phyloP scores from a whole-genome alignment of 139 green algal genomes.

The Gonium pectorale region DNA sequence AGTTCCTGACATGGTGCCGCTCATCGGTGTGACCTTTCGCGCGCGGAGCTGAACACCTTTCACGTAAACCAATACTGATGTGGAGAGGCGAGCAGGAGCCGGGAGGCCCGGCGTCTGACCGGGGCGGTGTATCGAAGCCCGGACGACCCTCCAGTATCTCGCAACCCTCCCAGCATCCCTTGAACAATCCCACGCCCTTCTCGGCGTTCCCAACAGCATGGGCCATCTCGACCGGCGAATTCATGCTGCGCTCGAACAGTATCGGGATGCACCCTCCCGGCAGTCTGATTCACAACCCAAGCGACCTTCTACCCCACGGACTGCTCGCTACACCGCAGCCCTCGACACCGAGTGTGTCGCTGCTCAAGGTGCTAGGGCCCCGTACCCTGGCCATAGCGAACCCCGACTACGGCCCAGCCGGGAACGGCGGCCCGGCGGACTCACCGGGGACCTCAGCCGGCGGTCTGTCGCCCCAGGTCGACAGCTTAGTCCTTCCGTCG shows the following conservation, averaged over 20 bases:
- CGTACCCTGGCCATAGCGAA: neutral
- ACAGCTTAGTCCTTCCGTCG: slow-evolving; percentile 23
- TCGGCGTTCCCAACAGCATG: slow-evolving; percentile 7
- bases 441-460: neutral
- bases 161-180: slow-evolving; percentile 14
- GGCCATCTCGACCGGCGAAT: neutral
- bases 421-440: neutral
- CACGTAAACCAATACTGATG: too few relatives aligned
- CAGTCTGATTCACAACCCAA: neutral
- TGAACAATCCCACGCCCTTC: neutral
- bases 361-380: slow-evolving; percentile 14
- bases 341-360: neutral
- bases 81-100: too few relatives aligned
- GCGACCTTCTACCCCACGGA: slow-evolving; percentile 28
- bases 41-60: too few relatives aligned
- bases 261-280: neutral
- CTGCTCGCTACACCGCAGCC: slow-evolving; percentile 26
- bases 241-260: too few relatives aligned
- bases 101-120: too few relatives aligned
- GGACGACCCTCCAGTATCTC: too few relatives aligned
- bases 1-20: too few relatives aligned
- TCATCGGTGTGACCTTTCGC: too few relatives aligned
- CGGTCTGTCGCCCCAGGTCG: neutral
- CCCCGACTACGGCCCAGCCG: neutral
- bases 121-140: too few relatives aligned